Conservation (phyloP, 2,329 filamentous ascomycete genomes). For the Rutstroemia sp. region DNA sequence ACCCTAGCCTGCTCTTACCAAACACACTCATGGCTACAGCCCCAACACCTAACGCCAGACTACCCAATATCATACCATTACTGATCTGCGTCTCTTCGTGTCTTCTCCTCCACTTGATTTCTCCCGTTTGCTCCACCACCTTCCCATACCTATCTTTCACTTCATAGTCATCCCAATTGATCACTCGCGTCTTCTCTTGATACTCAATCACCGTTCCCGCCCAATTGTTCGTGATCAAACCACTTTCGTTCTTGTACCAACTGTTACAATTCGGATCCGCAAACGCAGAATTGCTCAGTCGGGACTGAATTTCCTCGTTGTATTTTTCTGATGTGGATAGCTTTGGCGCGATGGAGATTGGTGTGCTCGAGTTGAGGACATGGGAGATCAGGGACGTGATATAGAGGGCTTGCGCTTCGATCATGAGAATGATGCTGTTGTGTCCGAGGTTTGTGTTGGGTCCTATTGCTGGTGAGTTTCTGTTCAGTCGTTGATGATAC, state of each 20-base stretch:
- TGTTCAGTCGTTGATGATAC: too few relatives aligned
- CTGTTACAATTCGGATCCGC: slow-evolving; percentile 21
- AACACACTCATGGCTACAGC: too few relatives aligned
- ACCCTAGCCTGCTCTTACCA: too few relatives aligned
- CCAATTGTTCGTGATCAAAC: slow-evolving; percentile 25
- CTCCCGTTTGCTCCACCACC: too few relatives aligned
- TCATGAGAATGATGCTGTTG: slow-evolving; percentile 25
- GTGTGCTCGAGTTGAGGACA: slow-evolving; percentile 36
- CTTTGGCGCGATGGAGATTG: slow-evolving; percentile 39
- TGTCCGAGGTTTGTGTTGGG: slow-evolving; percentile 26
- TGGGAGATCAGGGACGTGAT: slow-evolving; percentile 24
- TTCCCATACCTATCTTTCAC: slow-evolving; percentile 11
- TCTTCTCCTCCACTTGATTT: slow-evolving; percentile 28
- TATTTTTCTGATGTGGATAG: slow-evolving; percentile 26
- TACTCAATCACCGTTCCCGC: slow-evolving; percentile 45
- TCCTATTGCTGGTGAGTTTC: too few relatives aligned
- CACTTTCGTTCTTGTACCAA: slow-evolving; percentile 24
- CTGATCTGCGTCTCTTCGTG: slow-evolving; percentile 31
- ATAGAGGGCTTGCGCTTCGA: slow-evolving; percentile 23
- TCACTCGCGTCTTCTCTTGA: slow-evolving; percentile 37
- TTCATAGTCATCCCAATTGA: slow-evolving; percentile 40
- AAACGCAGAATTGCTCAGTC: slow-evolving; percentile 15
- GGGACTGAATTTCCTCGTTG: slow-evolving; percentile 20
- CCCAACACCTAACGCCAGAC: neutral
- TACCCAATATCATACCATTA: slow-evolving; percentile 11